phyloP scores from a whole-genome alignment of 345 rosid species.

The Brassica carinata region DNA sequence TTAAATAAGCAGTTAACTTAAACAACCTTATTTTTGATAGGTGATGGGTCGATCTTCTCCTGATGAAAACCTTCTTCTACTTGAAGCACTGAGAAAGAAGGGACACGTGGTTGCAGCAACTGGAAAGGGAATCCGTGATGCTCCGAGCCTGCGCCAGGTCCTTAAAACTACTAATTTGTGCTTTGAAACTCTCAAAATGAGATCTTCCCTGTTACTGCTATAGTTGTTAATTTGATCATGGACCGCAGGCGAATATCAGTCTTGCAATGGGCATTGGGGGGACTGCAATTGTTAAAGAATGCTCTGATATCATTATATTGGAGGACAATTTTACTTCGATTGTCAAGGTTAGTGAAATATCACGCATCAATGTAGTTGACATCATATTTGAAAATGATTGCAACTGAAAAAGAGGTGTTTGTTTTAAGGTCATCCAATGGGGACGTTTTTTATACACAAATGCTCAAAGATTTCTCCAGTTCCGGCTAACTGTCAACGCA shows the following conservation, averaged over 20 bases:
- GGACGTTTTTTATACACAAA: conserved; percentile 2
- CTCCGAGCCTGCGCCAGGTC: conserved; percentile 4
- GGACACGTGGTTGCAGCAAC: conserved; percentile 6
- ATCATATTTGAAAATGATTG: not conserved
- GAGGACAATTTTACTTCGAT: not conserved
- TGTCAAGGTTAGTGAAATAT: not conserved
- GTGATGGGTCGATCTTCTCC: conserved; percentile 13
- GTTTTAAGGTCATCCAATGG: conserved; percentile 3
- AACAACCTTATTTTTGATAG: not conserved
- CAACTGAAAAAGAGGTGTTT: not conserved
- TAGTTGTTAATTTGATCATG: not conserved
- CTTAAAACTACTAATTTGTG: not conserved
- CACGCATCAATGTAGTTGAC: not conserved
- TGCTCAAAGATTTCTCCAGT: not conserved
- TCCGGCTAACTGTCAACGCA: conserved; percentile 10
- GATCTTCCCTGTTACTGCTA: not conserved
- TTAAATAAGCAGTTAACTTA: not conserved
- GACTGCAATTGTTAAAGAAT: not conserved
- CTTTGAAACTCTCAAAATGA: not conserved
- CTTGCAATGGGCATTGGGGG: conserved; percentile 3
- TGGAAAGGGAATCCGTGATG: not conserved
- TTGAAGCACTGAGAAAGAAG: not conserved
- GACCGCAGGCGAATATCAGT: not conserved
- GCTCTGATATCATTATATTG: conserved; percentile 2
- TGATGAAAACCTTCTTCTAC: not conserved